These are phyloP conservation scores for Hypoxylon sp. DNA, from an alignment of 2,329 filamentous ascomycete species.

Conservation along the genomic window DNA sequence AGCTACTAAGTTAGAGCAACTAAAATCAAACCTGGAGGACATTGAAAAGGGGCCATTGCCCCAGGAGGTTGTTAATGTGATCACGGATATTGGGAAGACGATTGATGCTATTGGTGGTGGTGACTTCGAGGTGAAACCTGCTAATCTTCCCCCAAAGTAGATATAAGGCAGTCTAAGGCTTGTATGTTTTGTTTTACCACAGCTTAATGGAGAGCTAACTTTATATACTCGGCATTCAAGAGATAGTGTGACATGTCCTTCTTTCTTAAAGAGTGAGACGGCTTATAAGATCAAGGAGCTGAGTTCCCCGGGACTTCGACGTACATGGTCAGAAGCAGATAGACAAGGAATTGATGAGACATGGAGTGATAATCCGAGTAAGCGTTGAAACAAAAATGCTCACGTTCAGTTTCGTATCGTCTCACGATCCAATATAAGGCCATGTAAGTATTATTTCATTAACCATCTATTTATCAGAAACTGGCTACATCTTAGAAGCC, in stretches of 20 bases:
- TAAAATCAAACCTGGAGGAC: slow-evolving; percentile 17
- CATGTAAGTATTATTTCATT: neutral
- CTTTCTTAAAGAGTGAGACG: neutral
- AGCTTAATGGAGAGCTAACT: neutral
- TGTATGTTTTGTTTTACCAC: neutral
- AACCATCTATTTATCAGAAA: neutral
- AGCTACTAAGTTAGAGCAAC: slow-evolving; percentile 19
- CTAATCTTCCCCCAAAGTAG: slow-evolving; percentile 22
- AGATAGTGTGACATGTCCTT: neutral
- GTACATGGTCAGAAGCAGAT: neutral
- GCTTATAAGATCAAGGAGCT: neutral
- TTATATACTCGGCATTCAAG: neutral
- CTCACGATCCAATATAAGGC: neutral
- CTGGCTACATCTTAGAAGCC: neutral
- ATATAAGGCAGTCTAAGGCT: neutral
- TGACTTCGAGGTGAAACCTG: slow-evolving; percentile 52
- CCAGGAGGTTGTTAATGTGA: slow-evolving; percentile 26
- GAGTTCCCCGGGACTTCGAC: neutral
- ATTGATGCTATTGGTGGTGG: slow-evolving; percentile 32
- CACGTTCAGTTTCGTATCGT: neutral
- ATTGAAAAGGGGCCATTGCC: slow-evolving; percentile 29
- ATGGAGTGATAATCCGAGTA: neutral
- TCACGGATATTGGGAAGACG: slow-evolving; percentile 21
- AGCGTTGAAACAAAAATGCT: neutral
- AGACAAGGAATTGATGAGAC: neutral